Evolutionary conservation across 1,284 basidiomycete genomes (phyloP), one percentile per base, ranked within the genome.

Genomic region (Leccinum angustisporum): DNA sequence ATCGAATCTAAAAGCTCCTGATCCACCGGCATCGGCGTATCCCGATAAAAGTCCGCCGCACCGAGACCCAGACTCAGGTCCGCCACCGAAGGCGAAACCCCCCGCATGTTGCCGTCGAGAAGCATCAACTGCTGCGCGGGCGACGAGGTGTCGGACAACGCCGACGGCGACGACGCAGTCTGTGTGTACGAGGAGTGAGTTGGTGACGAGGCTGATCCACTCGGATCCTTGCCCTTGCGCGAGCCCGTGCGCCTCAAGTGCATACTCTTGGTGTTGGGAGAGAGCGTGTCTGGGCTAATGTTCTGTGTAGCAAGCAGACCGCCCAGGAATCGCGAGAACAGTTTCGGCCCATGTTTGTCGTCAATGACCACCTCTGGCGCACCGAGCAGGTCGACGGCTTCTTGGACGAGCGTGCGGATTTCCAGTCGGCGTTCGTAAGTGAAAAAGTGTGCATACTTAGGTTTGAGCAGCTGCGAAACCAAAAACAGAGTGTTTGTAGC

Each of bases 321-420:
- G 54, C 83, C 80, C 38, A 92, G 79, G 81, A 92, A 92, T 55
- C 83, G 84, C 0, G 91, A 83, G 71, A 91, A 92, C 6, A 91
- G 78, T 67, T 85, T 86, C 5, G 90, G 90, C 1, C 86, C 87
- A 69, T 92, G 90, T 6, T 84, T 85, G 43, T 91, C 88, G 72
- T 92, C 90, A 61, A 91, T 80, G 18, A 84, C 84, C 18, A 92
- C 83, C 57, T 88, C 86, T 1, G 86, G 79, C 0, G 85, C 84
- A 4, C 81, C 80, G 2, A 90, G 79, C 8, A 91, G 79, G 64
- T 90, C 82, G 53, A 88, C 81, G 56, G 89, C 84, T 58, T 81
- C 81, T 68, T 86, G 83, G 1, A 92, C 87, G 16, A 84, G 78
- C 2, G 72, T 68, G 13, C 83, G 81, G 58, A 91, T 88, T 61